phyloP scores from a whole-genome alignment of 1,284 basidiomycete species.

The Ganoderma leucocontextum region DNA sequence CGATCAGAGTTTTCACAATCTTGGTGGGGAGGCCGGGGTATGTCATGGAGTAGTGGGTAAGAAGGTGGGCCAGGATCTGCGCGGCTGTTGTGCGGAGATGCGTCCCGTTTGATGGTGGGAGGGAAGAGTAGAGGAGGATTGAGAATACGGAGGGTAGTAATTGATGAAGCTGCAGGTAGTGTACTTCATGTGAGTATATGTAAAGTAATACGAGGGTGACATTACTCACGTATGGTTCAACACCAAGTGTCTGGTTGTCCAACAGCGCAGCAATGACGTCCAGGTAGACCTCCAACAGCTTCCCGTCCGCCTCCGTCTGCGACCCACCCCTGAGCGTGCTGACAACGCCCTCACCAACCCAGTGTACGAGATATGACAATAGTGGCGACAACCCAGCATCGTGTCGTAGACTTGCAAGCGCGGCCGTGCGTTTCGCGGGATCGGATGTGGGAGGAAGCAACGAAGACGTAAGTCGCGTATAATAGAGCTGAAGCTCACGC shows the following conservation, averaged over 20 bases:
- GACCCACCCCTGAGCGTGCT: constrained; percentile 66
- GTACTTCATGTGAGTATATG: constrained; percentile 5
- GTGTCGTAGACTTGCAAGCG: constrained; percentile 86
- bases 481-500: constrained; percentile 95
- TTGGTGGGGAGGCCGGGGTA: constrained; percentile 89
- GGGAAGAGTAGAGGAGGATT: constrained; percentile 85
- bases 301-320: constrained; percentile 68
- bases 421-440: constrained; percentile 80
- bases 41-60: constrained; percentile 79
- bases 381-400: constrained; percentile 95
- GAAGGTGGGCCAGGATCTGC: constrained; percentile 84
- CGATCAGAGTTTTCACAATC: constrained; percentile 91
- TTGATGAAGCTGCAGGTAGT: constrained; percentile 82
- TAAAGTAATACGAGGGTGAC: constrained; percentile 13
- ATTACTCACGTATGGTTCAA: constrained; percentile 91
- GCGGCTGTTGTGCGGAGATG: constrained; percentile 81
- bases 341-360: constrained; percentile 92
- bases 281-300: constrained; percentile 78
- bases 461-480: constrained; percentile 89
- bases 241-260: constrained; percentile 88
- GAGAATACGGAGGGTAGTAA: constrained; percentile 93
- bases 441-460: constrained; percentile 73
- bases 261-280: constrained; percentile 86
- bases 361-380: constrained; percentile 95
- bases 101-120: constrained; percentile 64